Evolutionary conservation across 805 yeast genomes (phyloP).

Genomic region (Geotrichum ghanense): DNA sequence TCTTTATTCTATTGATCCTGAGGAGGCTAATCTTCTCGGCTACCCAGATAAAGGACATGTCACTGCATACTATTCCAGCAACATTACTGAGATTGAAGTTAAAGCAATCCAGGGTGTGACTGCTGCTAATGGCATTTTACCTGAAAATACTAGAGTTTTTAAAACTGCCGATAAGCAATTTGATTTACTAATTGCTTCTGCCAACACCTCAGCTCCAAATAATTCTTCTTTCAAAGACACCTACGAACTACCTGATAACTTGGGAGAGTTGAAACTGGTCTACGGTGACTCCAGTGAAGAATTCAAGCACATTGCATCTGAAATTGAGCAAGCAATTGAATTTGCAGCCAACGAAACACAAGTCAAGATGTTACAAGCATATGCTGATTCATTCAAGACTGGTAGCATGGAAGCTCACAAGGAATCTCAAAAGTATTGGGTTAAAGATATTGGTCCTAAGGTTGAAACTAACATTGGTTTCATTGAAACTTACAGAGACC

Average conservation of each 20-base stretch:
- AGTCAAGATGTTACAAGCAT: constrained; percentile 49
- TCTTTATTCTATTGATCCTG: constrained; percentile 39
- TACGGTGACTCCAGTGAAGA: constrained; percentile 74
- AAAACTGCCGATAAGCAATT: constrained; percentile 40
- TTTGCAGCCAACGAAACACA: constrained; percentile 69
- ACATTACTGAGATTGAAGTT: constrained; percentile 47
- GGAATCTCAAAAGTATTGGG: constrained; percentile 78
- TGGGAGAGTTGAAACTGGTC: constrained; percentile 36
- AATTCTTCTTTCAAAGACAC: constrained; percentile 19
- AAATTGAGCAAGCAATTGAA: constrained; percentile 44
- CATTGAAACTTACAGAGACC: constrained; percentile 88
- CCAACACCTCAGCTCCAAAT: constrained; percentile 27
- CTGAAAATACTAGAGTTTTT: constrained; percentile 69
- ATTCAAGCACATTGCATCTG: constrained; percentile 45
- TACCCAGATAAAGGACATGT: constrained; percentile 69
- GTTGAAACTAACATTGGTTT: constrained; percentile 80
- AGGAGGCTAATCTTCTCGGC: constrained; percentile 49
- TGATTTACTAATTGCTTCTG: constrained; percentile 59
- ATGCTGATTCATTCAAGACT: constrained; percentile 58
- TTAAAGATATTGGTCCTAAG: constrained; percentile 70
- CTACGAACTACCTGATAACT: constrained; percentile 29
- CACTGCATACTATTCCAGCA: constrained; percentile 58
- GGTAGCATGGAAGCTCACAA: constrained; percentile 83
- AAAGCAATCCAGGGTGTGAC: constrained; percentile 56
- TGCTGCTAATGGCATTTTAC: constrained; percentile 52